A percentile compares a stretch with the other conserved stretches of the same genome.
Evolutionary conservation across 305 asterid genomes (phyloP).

Genomic region (Solanum hybrid): DNA sequence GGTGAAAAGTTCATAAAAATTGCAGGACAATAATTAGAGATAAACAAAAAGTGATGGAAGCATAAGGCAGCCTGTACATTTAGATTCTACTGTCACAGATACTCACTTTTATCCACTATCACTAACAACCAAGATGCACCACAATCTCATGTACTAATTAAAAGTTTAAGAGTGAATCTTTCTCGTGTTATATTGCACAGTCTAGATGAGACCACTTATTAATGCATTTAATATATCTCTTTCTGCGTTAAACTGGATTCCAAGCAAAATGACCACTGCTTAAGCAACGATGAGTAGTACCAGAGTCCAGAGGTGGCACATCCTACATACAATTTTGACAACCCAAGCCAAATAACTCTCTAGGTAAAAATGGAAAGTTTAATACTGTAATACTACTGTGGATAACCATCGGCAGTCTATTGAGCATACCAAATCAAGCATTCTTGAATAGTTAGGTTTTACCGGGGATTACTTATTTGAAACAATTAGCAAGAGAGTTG

Average conservation of each 20-base stretch:
- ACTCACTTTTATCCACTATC: not conserved
- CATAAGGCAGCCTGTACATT: not conserved
- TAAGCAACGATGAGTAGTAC: not conserved
- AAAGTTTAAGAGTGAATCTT: not conserved
- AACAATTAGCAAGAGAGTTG: not conserved
- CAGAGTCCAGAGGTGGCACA: not conserved
- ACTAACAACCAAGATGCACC: not conserved
- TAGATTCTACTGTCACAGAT: not conserved
- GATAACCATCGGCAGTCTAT: not conserved
- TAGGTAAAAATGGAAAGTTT: not conserved
- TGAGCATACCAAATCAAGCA: not conserved
- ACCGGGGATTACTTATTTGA: not conserved
- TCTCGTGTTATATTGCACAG: not conserved
- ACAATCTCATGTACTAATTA: not conserved
- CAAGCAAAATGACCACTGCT: not conserved
- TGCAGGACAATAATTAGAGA: not conserved
- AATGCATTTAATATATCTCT: not conserved
- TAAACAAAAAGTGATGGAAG: not conserved
- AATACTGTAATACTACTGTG: not conserved
- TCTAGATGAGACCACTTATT: not conserved
- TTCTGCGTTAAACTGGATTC: not conserved
- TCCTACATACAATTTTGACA: not conserved
- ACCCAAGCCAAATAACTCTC: not conserved
- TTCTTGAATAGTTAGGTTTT: not conserved
- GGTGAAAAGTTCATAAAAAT: not conserved